Evolutionary conservation across 306 rosid genomes (phyloP), one percentile per base, ranked within the genome.

Genomic region (Prunus mira): DNA sequence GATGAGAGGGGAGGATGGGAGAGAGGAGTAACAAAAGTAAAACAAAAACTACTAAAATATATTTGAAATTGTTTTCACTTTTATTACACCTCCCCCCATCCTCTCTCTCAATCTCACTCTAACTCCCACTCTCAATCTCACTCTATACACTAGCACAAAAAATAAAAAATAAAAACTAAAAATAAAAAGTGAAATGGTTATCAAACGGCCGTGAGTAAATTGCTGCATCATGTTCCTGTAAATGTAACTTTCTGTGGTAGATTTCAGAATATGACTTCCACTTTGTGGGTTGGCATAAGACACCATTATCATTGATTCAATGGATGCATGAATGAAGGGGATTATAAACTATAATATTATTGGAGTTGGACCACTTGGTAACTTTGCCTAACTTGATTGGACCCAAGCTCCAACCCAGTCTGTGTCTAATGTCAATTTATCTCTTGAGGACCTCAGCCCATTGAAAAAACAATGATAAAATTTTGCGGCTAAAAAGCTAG

Each of bases 171-270:
- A 24, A 32, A 32, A 32, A 32, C 0, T 4, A 5, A 34, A 32
- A 32, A 32, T 0, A 0, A 5, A 32, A 32, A 32, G 0, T 4
- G 6, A 32, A 34, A 34, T 5, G 0, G 0, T 34, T 34, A 34
- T 5, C 41, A 5, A 34, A 34, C 2, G 1, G 1, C 7, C 0
- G 2, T 5, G 41, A 38, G 43, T 38, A 38, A 38, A 38, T 38
- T 38, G 43, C 14, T 47, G 52, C 52, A 47, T 12, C 52, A 10
- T 47, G 52, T 47, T 13, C 52, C 15, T 47, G 15, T 10, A 47
- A 47, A 11, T 10, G 4, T 47, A 47, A 47, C 3, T 24, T 27
- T 30, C 5, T 24, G 65, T 60, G 65, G 65, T 60, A 2, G 41
- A 64, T 32, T 63, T 34, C 9, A 9, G 68, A 64, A 17, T 7